Evolutionary conservation across 306 rosid species (phyloP), one percentile per base, ranked within the genome.

Genomic region (Albizia julibrissin): DNA sequence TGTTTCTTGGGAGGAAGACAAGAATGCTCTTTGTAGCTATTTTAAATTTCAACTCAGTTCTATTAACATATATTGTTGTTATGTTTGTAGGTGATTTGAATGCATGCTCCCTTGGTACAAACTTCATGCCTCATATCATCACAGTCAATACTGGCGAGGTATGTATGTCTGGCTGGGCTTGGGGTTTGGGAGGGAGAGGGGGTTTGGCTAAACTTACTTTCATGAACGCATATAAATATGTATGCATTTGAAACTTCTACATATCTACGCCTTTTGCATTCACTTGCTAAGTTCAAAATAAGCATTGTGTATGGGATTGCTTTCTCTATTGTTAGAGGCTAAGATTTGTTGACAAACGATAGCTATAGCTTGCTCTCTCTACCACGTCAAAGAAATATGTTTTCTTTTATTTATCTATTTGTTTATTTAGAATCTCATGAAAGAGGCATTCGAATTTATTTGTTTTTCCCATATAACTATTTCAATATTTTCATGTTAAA

Each of bases 91-190:
- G 92, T 79, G 93, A 89, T n/a, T 83, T 84, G 82, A 85, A 85
- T 81, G 81, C 84, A 12, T 73, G 86, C 64, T 52, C 90, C 24
- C 75, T 87, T 19, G 98, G 98, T 29, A 89, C 90, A 76, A 85
- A 82, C 79, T 93, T 93, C 78, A 85, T 86, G 95, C 95, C 97
- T 40, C 98, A 91, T 82, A 85, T 95, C 82, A 91, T 95, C 78
- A 85, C 87, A 21, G 92, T 91, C 78, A 84, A 88, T 70, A 82
- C 95, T 72, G 98, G 95, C 34, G 95, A 95, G 98, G 98, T 95
- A 87, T 15, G 89, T 72, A 84, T 85, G 33, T 27, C 15, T 62
- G 9, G 33, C 15, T 62, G 9, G 33, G 18, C 1, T 56, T 56
- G 29, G 64, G 29, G 13, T n/a, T n/a, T 22, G 13, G 29, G 64